Percentiles rank a stretch among this genome's conserved stretches.
Conservation (phyloP, 306 rosid genomes). For the Elaeagnus macrophylla region DNA sequence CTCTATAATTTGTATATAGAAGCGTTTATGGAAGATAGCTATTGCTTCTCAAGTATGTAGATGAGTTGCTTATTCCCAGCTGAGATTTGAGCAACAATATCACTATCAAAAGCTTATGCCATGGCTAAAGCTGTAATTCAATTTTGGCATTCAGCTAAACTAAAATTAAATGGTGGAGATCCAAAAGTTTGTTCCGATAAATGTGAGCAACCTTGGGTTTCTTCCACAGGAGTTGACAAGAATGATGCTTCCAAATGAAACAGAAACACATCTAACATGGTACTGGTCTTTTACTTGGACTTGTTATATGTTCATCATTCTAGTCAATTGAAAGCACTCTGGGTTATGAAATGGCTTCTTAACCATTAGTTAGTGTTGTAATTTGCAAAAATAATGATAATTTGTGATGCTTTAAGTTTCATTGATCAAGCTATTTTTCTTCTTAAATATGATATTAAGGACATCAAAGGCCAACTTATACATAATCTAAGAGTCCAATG, state of each 20-base stretch:
- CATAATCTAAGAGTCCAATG: no score
- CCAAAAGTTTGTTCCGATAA: conserved; percentile 17
- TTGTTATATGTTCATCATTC: conserved; percentile 6
- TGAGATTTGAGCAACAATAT: conserved; percentile 53
- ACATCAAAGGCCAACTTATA: no score
- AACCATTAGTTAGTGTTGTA: no score
- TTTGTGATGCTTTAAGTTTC: no score
- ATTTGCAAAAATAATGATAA: no score
- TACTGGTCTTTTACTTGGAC: conserved; percentile 27
- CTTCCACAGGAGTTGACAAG: conserved; percentile 25
- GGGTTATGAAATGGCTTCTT: not conserved
- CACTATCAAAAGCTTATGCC: conserved; percentile 36
- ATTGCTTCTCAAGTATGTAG: conserved; percentile 76
- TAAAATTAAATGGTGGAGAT: conserved; percentile 29
- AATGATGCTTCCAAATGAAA: conserved; percentile 30
- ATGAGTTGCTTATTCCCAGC: conserved; percentile 59
- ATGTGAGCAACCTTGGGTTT: conserved; percentile 20
- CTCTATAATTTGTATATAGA: conserved; percentile 35
- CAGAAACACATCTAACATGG: conserved; percentile 32
- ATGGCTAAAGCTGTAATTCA: conserved; percentile 85
- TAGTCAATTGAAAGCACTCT: conserved; percentile 9
- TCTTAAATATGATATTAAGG: no score
- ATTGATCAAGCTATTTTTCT: no score
- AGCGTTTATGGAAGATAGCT: conserved; percentile 89
- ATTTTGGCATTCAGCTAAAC: conserved; percentile 89